Base-by-base conservation (phyloP, 2,329 filamentous ascomycete species). In the Aureobasidium pullulans region DNA sequence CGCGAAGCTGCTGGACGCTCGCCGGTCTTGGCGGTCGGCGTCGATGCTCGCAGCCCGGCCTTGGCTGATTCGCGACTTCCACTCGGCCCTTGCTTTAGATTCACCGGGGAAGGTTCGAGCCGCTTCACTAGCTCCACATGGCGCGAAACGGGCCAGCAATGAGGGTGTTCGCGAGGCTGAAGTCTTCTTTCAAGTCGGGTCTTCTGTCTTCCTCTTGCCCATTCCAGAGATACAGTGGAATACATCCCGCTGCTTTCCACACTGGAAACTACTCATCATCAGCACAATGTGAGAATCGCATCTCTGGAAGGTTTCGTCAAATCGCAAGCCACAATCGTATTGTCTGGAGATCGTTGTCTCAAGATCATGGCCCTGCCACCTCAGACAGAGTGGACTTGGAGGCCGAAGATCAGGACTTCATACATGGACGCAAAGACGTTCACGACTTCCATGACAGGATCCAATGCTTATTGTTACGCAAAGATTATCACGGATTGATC, bases 91-190 rank as follows among this genome's bases (percentile, higher is more conserved):
- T 56, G 52, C 52, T 29, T 44, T 10, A 36, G 39, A 34, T 54
- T 16, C 29, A 29, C 52, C 40, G 52, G 52, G 40, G 52, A 56
- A 56, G 52, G 52, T 56, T 44, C 52, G 29, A 56, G n/a, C 52
- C 52, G 52, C 52, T 32, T 31, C 36, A 16, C 52, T 56, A 56
- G 52, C 52, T 56, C 52, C 52, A 56, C 52, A 56, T 56, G 52
- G 52, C 52, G 52, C 52, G 29, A 34, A 56, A 56, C 52, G 52
- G 49, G 37, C 49, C 19, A 53, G 36, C 37, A 42, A 19, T 44
- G 16, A 28, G 31, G 31, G 46, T 31, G 52, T 40, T 56, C 28
- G 52, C 11, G n/a, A 43, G 52, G n/a, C 16, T 16, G 31, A 2
- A 9, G 39, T 44, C 11, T 43, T 34, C 50, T 36, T 34, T 44